Base-by-base conservation (phyloP, 495 filamentous ascomycete genomes). In the Penicillium psychrofluorescens region DNA sequence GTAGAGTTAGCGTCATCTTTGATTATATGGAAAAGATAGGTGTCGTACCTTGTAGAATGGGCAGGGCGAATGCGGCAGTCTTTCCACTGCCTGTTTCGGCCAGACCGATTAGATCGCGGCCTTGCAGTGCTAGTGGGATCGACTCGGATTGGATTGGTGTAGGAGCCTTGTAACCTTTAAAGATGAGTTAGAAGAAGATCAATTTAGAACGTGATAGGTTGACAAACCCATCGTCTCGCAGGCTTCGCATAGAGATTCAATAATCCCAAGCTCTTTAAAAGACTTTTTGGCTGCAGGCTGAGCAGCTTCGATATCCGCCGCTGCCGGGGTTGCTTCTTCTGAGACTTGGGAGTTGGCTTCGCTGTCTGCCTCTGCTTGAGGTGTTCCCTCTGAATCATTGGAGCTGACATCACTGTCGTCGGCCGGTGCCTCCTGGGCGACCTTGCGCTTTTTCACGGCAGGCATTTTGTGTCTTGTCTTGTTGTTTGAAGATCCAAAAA, bases 31-130 rank as follows among this genome's bases (percentile, higher is more conserved):
- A 10, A 7, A 9, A 7, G 15, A n/a, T 8, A 37, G n/a, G 11
- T 14, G 6, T 29, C 40, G 48, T 53, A 58, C 71, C 68, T 71
- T 95, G 88, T 4, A 95, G 72, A 35, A 96, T 91, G 1, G 92
- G 92, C 1, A 98, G 64, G 0, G 84, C 85, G 59, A 96, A 98
- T 0, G 92, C 88, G 2, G 86, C 91, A 0, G 84, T 96, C 66
- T 98, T 98, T 61, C 92, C 92, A 58, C 79, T 85, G 51, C 92
- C 92, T 1, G 92, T 98, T 62, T 98, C 90, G 28, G 92, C 90
- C 15, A 96, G 74, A 30, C 89, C 92, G 50, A 98, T 95, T 27
- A 97, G 68, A 64, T 96, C 92, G 49, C 88, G 76, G 16, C 84
- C 83, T 49, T 83, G 66, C 8, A 97, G 72, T 33, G 91, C 90